phyloP scores from a whole-genome alignment of 2,329 filamentous ascomycete species.

The Cordyceps fumosorosea region DNA sequence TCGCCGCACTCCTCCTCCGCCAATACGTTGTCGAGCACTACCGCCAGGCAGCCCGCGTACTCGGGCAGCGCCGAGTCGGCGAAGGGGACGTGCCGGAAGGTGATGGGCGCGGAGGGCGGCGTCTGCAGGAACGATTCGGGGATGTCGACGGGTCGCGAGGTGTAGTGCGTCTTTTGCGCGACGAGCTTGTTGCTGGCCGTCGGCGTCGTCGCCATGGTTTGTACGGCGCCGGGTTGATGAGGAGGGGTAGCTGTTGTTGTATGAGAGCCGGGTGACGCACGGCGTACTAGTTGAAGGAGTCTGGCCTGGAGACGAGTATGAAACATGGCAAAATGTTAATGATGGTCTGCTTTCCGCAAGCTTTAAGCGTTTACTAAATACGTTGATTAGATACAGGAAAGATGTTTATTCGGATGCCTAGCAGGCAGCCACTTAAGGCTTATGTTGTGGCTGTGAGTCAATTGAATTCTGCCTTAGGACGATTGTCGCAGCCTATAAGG shows the following conservation, averaged over 20 bases:
- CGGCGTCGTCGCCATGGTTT: not conserved
- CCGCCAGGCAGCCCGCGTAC: constrained; percentile 47
- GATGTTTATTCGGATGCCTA: not conserved
- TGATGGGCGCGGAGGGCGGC: constrained; percentile 34
- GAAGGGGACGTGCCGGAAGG: constrained; percentile 45
- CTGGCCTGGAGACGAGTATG: not conserved
- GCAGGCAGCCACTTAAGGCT: not conserved
- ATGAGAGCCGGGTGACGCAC: no score
- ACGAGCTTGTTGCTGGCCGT: not conserved
- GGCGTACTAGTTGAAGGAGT: not conserved
- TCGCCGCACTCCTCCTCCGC: constrained; percentile 49
- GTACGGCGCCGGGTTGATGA: not conserved
- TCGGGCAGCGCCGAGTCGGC: constrained; percentile 38
- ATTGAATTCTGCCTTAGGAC: not conserved
- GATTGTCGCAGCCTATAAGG: not conserved
- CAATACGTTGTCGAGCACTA: constrained; percentile 55
- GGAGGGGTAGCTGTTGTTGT: not conserved
- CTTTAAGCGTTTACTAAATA: no score
- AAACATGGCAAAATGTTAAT: no score
- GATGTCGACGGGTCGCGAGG: constrained; percentile 26
- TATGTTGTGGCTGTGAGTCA: not conserved
- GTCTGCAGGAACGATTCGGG: constrained; percentile 39
- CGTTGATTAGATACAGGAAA: not conserved
- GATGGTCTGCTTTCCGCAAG: no score
- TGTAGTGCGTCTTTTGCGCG: constrained; percentile 20